Percentiles rank a stretch among this genome's conserved stretches.
Conservation (phyloP, 2,329 filamentous ascomycete genomes). For the Fusarium sulawesiense region DNA sequence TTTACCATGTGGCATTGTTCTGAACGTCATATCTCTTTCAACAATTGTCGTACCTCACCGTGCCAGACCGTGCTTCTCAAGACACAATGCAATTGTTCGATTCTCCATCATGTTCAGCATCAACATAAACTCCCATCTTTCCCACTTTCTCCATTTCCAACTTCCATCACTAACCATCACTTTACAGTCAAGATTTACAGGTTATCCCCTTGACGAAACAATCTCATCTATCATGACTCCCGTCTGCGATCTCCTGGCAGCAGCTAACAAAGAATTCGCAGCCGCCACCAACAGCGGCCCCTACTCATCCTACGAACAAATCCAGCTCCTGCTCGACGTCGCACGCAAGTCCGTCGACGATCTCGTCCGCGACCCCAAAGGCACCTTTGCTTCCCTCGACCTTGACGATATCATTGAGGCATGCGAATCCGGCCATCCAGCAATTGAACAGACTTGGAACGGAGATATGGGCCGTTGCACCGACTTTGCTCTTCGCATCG, state of each 20-base stretch:
- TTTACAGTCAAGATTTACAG: no score
- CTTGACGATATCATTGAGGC: background rate
- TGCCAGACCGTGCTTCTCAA: background rate
- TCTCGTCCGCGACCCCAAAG: background rate
- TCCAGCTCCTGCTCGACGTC: background rate
- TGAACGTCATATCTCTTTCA: fast-evolving
- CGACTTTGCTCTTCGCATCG: background rate
- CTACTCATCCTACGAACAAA: background rate
- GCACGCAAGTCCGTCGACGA: background rate
- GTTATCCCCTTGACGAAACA: background rate
- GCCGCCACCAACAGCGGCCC: background rate
- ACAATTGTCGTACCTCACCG: no score
- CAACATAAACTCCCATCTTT: background rate
- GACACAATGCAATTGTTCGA: background rate
- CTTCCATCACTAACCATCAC: no score
- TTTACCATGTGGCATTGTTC: no score
- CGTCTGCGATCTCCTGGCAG: background rate
- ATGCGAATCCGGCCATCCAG: background rate
- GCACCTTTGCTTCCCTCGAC: background rate
- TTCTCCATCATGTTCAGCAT: background rate
- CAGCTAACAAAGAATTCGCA: background rate
- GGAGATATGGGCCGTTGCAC: background rate
- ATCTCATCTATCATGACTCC: background rate
- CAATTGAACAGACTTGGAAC: background rate
- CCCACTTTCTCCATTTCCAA: fast-evolving